Evolutionary conservation across 1,284 basidiomycete species (phyloP).

Genomic region (Trichosporon ovoides): DNA sequence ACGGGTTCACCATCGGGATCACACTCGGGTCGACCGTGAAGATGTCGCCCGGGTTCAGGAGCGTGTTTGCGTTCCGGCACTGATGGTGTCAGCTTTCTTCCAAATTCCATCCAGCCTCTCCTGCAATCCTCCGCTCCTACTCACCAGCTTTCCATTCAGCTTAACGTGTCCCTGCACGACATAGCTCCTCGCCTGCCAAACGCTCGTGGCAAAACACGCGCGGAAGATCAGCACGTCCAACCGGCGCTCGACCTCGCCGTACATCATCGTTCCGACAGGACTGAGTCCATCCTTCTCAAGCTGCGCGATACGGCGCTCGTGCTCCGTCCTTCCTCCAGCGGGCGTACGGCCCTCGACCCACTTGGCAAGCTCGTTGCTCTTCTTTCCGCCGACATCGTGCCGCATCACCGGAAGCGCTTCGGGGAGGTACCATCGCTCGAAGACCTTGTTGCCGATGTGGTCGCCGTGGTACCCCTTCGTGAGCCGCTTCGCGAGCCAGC

Average conservation of each 20-base stretch:
- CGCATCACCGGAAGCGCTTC: conserved; percentile 75
- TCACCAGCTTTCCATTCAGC: conserved; percentile 82
- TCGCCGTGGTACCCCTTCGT: conserved; percentile 94
- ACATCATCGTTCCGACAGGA: conserved; percentile 86
- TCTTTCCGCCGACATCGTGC: conserved; percentile 30
- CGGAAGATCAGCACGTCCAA: conserved; percentile 90
- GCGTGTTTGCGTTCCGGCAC: conserved; percentile 81
- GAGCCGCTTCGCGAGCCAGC: conserved; percentile 85
- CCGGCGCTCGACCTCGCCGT: conserved; percentile 83
- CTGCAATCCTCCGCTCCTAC: too few relatives aligned
- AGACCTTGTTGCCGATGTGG: conserved; percentile 84
- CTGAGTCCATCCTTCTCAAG: conserved; percentile 58
- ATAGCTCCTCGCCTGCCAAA: conserved; percentile 80
- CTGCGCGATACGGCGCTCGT: conserved; percentile 52
- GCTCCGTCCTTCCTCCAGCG: conserved; percentile 35
- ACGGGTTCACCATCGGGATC: conserved; percentile 63
- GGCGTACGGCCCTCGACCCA: conserved; percentile 54
- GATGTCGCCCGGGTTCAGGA: conserved; percentile 90
- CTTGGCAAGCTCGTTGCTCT: conserved; percentile 53
- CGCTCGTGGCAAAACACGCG: conserved; percentile 80
- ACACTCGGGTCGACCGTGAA: conserved; percentile 77
- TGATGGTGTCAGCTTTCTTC: conserved; percentile 48
- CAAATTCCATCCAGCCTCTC: not conserved
- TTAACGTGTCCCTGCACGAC: conserved; percentile 82
- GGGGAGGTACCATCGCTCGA: conserved; percentile 94